Percentiles rank a stretch among this genome's conserved stretches.
These are phyloP conservation scores for Termitomyces eurrhizus DNA, from an alignment of 768 basidiomycete genomes.

Conservation along the genomic window DNA sequence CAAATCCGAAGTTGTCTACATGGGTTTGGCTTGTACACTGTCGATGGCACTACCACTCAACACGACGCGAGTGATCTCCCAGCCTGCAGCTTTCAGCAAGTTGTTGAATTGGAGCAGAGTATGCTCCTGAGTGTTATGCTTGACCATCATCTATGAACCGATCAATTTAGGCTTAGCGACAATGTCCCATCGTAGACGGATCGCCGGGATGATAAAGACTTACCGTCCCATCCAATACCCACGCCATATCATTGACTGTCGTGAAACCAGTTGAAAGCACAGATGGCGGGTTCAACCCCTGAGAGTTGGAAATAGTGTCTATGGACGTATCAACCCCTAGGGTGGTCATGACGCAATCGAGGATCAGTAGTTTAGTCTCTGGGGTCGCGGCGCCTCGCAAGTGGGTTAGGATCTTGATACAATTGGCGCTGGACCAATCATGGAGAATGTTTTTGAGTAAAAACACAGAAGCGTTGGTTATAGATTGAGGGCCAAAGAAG, in stretches of 20 bases:
- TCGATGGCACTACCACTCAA: conserved; percentile 9
- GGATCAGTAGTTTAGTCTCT: conserved; percentile 34
- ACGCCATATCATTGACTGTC: conserved; percentile 7
- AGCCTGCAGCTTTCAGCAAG: conserved; percentile 8
- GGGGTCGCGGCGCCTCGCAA: conserved; percentile 32
- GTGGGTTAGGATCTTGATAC: conserved; percentile 30
- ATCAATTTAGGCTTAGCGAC: not conserved
- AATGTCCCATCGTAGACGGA: not conserved
- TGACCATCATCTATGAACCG: conserved; percentile 11
- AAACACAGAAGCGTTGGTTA: conserved; percentile 42
- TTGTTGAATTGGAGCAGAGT: conserved; percentile 13
- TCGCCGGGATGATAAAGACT: not conserved
- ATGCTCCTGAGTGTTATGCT: conserved; percentile 15
- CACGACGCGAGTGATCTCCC: conserved; percentile 8
- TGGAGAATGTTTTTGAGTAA: conserved; percentile 57
- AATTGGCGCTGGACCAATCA: conserved; percentile 55
- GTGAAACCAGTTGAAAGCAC: conserved; percentile 8
- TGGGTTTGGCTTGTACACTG: conserved; percentile 10
- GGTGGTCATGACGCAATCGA: conserved; percentile 38
- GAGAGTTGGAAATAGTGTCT: conserved; percentile 4
- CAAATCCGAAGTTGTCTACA: not conserved
- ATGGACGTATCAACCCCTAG: conserved; percentile 26
- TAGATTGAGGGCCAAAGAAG: conserved; percentile 38
- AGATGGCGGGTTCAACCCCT: conserved; percentile 2
- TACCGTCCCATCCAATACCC: conserved; percentile 8